Base-by-base conservation (phyloP, 202 grass and related monocot genomes). In the Panicum hallii region DNA sequence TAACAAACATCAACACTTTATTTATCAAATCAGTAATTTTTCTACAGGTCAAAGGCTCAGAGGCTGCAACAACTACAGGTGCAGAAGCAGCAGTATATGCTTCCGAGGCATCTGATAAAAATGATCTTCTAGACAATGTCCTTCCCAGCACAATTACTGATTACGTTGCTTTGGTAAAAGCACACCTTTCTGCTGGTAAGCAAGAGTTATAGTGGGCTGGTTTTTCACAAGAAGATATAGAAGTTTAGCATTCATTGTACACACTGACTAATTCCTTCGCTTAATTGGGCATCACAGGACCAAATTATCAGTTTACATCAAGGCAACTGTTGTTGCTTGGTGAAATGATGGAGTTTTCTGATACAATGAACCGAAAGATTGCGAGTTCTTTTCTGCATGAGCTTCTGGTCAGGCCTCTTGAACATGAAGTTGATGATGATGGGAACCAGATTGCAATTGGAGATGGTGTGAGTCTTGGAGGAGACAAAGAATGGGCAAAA, bases 161-260 rank as follows among this genome's bases (percentile, higher is more conserved):
- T 61, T 96, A 94, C 85, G 90, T 99, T 66, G 76, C 78, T 85
- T 88, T 99, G 84, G 93, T 94, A 78, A 99, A 96, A 79, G 84
- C 79, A 1, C 93, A 99, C 89, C 97, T 99, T 92, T 99, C 93
- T 91, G 84, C 93, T 57, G 97, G 97, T 99, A 90, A 95, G 88
- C 40, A 52, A 38, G 56, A 64, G 70, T 84, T 77, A 17, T 58
- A 44, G 15, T 72, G 36, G 44, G 55, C n/a, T 83, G 82, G 60
- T 4, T 49, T 62, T 63, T 74, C 64, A 44, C 53, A 3, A 34
- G 28, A 61, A 73, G 22, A 55, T 41, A 49, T 69, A 82, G 2
- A 79, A 77, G 53, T 72, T 45, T 26, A 47, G 56, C 73, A 66
- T 61, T 80, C 3, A 14, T 11, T 45, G 68, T 67, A 17, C 72